A percentile compares a stretch with the other conserved stretches of the same genome.
These are phyloP conservation scores for Lotus japonicus DNA, from an alignment of 306 rosid species.

Conservation along the genomic window DNA sequence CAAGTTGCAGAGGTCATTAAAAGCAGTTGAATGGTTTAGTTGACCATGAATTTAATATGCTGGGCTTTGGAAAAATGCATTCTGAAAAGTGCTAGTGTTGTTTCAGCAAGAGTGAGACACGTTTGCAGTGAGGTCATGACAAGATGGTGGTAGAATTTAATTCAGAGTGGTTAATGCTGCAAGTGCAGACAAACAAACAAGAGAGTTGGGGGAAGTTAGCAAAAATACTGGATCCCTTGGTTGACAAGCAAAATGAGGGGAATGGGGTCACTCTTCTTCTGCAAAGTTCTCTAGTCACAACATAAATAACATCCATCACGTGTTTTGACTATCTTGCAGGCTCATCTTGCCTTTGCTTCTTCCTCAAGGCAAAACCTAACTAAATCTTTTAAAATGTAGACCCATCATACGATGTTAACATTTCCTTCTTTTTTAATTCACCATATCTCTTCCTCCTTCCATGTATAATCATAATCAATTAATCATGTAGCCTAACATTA, in stretches of 20 bases:
- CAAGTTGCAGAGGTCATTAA: not conserved
- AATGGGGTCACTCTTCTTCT: slow-evolving; percentile 6
- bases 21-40: not conserved
- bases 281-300: not conserved
- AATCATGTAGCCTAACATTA: no score
- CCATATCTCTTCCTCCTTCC: no score
- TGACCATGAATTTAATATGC: slow-evolving; percentile 17
- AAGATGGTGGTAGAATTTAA: not conserved
- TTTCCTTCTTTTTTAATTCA: not conserved
- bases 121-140: slow-evolving; percentile 15
- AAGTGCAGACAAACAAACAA: no score
- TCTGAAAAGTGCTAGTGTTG: not conserved
- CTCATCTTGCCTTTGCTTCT: slow-evolving; percentile 46
- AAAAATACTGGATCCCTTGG: no score
- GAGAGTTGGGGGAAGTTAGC: no score
- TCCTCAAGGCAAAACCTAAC: slow-evolving; percentile 44
- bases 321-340: slow-evolving; percentile 20
- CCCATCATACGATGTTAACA: slow-evolving; percentile 20
- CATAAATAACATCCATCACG: slow-evolving; percentile 33
- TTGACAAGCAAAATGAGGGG: slow-evolving; percentile 37
- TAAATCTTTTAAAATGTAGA: not conserved
- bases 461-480: no score
- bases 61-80: not conserved
- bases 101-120: not conserved
- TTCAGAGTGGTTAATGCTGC: not conserved